Conservation (phyloP, 2,329 filamentous ascomycete genomes). For the Verticillium dahliae region DNA sequence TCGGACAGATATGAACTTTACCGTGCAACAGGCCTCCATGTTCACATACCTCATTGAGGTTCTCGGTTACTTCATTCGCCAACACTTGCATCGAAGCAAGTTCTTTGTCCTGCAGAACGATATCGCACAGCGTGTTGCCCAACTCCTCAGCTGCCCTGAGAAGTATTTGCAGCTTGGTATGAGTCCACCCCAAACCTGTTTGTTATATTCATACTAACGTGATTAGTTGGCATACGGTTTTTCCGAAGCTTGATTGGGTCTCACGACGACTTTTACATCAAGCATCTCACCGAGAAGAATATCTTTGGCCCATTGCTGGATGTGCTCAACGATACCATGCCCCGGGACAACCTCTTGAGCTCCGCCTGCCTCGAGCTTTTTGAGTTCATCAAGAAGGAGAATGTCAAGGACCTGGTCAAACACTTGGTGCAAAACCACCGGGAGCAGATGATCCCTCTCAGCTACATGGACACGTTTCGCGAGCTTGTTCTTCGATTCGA, state of each 20-base stretch:
- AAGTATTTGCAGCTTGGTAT: constrained; percentile 88
- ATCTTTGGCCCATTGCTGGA: constrained; percentile 80
- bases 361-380: constrained; percentile 94
- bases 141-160: constrained; percentile 75
- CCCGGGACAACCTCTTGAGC: constrained; percentile 86
- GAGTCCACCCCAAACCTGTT: constrained; percentile 21
- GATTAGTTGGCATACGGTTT: constrained; percentile 78
- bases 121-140: constrained; percentile 70
- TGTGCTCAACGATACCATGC: constrained; percentile 78
- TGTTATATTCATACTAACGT: neutral
- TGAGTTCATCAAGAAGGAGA: constrained; percentile 78
- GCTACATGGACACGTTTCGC: constrained; percentile 80
- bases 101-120: constrained; percentile 79
- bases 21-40: constrained; percentile 79
- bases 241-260: constrained; percentile 81
- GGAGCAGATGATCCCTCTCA: constrained; percentile 67
- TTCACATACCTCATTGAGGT: constrained; percentile 90
- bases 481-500: constrained; percentile 73
- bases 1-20: constrained; percentile 62
- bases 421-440: constrained; percentile 82
- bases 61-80: constrained; percentile 85
- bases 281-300: constrained; percentile 73
- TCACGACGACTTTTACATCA: constrained; percentile 87
- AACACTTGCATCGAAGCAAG: constrained; percentile 81
- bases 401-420: constrained; percentile 72